Evolutionary conservation across 805 yeast genomes (phyloP).

Genomic region (Myxozyma neglecta): DNA sequence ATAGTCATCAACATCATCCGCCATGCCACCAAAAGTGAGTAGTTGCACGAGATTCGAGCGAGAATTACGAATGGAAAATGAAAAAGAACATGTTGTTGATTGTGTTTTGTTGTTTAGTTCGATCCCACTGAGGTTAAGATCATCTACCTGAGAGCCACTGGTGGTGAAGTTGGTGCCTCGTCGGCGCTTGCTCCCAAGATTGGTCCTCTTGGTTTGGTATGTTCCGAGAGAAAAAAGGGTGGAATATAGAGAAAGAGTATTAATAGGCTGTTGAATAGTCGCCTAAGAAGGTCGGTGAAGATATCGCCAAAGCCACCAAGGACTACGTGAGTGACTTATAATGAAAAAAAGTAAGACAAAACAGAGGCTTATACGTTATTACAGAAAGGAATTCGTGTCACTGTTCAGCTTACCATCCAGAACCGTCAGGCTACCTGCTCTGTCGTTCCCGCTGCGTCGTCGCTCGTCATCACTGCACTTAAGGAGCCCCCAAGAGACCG

Average conservation of each 20-base stretch:
- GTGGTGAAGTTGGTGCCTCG: constrained; percentile 99
- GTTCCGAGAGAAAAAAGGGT: not conserved
- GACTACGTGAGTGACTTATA: constrained; percentile 53
- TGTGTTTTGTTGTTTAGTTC: constrained; percentile 50
- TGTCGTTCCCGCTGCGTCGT: constrained; percentile 99
- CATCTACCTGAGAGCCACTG: constrained; percentile 99
- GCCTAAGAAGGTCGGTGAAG: constrained; percentile 99
- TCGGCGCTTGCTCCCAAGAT: constrained; percentile 99
- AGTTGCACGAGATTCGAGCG: not conserved
- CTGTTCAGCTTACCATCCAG: constrained; percentile 97
- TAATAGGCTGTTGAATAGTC: constrained; percentile 4
- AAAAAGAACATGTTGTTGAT: not conserved
- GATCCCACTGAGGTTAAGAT: constrained; percentile 98
- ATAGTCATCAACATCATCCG: constrained; percentile 5
- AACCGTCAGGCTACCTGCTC: constrained; percentile 99
- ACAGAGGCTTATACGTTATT: not conserved
- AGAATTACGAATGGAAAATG: not conserved
- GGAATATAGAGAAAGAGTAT: not conserved
- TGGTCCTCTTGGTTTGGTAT: constrained; percentile 94
- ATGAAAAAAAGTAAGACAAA: not conserved
- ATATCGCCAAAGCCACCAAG: constrained; percentile 99
- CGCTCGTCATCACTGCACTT: constrained; percentile 97
- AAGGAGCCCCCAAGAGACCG: constrained; percentile 99
- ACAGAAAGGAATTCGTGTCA: constrained; percentile 93
- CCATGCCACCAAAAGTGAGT: constrained; percentile 31